These are phyloP conservation scores for Paspalum vaginatum DNA, from an alignment of 176 grass and related monocot species.

Conservation along the genomic window DNA sequence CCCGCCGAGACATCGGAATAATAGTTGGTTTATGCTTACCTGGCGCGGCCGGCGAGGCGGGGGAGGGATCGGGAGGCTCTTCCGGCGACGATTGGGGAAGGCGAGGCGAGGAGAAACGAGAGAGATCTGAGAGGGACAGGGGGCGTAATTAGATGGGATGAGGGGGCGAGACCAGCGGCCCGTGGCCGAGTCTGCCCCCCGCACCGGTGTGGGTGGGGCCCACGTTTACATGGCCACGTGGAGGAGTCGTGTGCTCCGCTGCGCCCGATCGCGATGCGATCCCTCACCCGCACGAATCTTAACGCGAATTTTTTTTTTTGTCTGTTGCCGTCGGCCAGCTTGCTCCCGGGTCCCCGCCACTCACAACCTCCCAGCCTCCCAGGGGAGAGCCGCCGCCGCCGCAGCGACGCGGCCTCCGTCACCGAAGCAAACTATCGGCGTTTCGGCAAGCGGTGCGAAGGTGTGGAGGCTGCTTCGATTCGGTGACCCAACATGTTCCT, in stretches of 20 bases:
- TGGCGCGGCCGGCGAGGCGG: constrained; percentile 21
- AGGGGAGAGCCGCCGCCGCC: too few species aligned
- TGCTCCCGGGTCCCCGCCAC: too few species aligned
- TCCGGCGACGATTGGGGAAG: not conserved
- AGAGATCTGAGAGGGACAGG: constrained; percentile 43
- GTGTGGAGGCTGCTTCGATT: not conserved
- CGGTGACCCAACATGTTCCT: not conserved
- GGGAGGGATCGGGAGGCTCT: constrained; percentile 26
- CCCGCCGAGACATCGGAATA: not conserved
- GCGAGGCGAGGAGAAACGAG: not conserved
- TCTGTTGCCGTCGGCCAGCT: too few species aligned
- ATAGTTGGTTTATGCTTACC: not conserved
- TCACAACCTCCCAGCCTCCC: too few species aligned
- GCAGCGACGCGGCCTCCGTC: too few species aligned
- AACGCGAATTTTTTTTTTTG: not conserved
- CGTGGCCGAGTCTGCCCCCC: constrained; percentile 28
- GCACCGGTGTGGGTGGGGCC: constrained; percentile 31
- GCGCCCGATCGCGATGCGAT: constrained; percentile 21
- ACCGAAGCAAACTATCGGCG: too few species aligned
- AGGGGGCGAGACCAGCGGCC: constrained; percentile 39
- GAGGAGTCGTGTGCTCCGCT: constrained; percentile 27
- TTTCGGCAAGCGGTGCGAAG: too few species aligned
- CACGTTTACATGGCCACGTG: constrained; percentile 41
- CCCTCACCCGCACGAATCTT: constrained; percentile 19
- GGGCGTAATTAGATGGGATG: constrained; percentile 29